A percentile compares a stretch with the other conserved stretches of the same genome.
phyloP scores from a whole-genome alignment of 2,329 filamentous ascomycete species.

The Sclerotinia borealis region DNA sequence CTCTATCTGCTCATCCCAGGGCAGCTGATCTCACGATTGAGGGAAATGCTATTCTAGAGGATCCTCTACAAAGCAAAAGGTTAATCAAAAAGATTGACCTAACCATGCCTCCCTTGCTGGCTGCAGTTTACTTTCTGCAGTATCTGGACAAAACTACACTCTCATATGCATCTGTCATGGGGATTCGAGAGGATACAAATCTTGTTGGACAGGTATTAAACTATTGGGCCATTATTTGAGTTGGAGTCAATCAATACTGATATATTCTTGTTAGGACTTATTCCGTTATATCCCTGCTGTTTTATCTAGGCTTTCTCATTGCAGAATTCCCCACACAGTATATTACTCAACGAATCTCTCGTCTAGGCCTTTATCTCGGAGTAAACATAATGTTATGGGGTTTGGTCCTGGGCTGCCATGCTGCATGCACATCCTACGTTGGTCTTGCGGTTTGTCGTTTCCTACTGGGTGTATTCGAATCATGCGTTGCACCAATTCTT shows the following conservation, averaged over 20 bases:
- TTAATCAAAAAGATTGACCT: conserved; percentile 55
- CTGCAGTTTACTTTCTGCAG: conserved; percentile 46
- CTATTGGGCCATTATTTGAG: conserved; percentile 8
- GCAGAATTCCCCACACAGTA: conserved; percentile 28
- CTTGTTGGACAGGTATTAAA: conserved; percentile 40
- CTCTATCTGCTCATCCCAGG: conserved; percentile 13
- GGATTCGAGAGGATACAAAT: conserved; percentile 20
- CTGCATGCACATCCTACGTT: conserved; percentile 25
- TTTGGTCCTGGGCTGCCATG: neutral
- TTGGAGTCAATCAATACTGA: neutral
- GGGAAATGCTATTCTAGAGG: conserved; percentile 27
- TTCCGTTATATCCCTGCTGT: neutral
- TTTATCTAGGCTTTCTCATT: conserved; percentile 11
- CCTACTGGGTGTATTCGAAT: conserved; percentile 47
- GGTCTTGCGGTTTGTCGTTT: conserved; percentile 44
- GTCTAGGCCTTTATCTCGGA: conserved; percentile 37
- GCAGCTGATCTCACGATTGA: conserved; percentile 24
- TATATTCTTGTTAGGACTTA: neutral
- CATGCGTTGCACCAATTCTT: conserved; percentile 45
- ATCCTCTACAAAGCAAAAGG: conserved; percentile 13
- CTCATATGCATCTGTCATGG: conserved; percentile 28
- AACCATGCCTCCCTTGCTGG: conserved; percentile 63
- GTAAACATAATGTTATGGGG: neutral
- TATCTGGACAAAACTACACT: conserved; percentile 32
- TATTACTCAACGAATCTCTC: conserved; percentile 23